These are phyloP conservation scores for Gaertneriomyces sp. DNA, from an alignment of 192 early-diverging fungal genomes.

Conservation along the genomic window DNA sequence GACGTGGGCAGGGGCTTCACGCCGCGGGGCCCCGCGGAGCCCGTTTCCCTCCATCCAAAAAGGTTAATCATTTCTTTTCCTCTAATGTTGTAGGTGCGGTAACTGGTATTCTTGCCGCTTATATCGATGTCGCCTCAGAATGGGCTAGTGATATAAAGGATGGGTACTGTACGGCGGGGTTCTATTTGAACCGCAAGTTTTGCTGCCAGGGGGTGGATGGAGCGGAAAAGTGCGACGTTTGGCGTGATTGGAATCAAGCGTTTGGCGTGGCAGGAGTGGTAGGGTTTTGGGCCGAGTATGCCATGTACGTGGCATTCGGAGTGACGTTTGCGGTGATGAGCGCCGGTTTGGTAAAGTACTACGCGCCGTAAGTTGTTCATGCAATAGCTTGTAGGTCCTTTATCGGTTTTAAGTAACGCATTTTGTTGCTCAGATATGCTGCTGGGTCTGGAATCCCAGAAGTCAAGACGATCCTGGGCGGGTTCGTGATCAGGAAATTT, in stretches of 20 bases:
- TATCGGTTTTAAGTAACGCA: background rate
- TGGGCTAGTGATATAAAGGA: conserved; percentile 49
- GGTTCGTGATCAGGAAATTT: conserved; percentile 93
- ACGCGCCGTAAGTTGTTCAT: conserved; percentile 36
- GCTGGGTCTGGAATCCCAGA: conserved; percentile 80
- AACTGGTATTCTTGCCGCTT: conserved; percentile 45
- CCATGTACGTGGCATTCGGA: conserved; percentile 37
- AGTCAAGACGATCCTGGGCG: conserved; percentile 94
- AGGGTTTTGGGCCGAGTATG: conserved; percentile 26
- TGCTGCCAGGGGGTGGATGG: conserved; percentile 49
- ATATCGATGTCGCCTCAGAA: conserved; percentile 41
- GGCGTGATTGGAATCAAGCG: conserved; percentile 37
- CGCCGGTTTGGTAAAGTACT: conserved; percentile 40
- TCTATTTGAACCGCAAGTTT: conserved; percentile 47
- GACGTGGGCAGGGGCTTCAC: no score
- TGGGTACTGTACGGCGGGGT: conserved; percentile 45
- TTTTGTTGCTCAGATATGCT: conserved; percentile 42
- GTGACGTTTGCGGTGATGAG: conserved; percentile 33
- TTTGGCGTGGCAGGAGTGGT: conserved; percentile 5
- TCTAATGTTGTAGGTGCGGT: conserved; percentile 27
- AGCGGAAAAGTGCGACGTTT: conserved; percentile 30
- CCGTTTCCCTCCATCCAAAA: no score
- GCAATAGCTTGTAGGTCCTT: background rate
- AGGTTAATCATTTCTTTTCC: background rate
- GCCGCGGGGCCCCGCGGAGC: no score